Evolutionary conservation across 192 early-diverging fungal genomes (phyloP).

Genomic region (Coemansia sp.): DNA sequence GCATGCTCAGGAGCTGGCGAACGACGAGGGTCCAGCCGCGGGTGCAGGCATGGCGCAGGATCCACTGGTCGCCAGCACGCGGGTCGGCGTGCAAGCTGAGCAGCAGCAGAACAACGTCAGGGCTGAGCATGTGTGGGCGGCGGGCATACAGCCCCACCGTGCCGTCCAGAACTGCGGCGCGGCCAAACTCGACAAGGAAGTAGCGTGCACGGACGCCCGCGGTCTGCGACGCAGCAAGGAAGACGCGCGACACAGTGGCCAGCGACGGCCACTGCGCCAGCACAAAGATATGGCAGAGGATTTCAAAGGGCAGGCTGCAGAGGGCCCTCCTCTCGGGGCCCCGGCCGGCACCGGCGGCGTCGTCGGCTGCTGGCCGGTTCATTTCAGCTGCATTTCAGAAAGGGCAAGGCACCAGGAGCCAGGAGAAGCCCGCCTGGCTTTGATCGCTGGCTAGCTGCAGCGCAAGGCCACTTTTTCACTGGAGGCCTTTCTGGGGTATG

Average conservation of each 20-base stretch:
- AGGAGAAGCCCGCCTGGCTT: constrained; percentile 1
- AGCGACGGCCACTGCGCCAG: constrained; percentile 46
- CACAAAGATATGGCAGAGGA: constrained; percentile 43
- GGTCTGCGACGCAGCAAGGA: constrained; percentile 27
- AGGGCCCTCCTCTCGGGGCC: constrained; percentile 16
- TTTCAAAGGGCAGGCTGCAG: constrained; percentile 47
- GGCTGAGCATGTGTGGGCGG: constrained; percentile 26
- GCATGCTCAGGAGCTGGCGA: constrained; percentile 18
- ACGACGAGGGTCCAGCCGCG: constrained; percentile 28
- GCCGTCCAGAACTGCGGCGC: constrained; percentile 28
- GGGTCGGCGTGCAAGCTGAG: constrained; percentile 45
- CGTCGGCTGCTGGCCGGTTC: not conserved
- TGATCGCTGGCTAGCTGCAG: no score
- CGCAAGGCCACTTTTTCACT: no score
- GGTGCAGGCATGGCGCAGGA: constrained; percentile 37
- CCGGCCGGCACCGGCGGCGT: not conserved
- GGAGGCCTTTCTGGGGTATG: no score
- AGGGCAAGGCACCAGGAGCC: not conserved
- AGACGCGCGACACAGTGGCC: constrained; percentile 22
- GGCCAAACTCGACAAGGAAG: constrained; percentile 39
- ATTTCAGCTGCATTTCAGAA: not conserved
- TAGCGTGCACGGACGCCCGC: constrained; percentile 35
- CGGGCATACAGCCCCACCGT: constrained; percentile 21
- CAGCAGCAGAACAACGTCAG: constrained; percentile 38
- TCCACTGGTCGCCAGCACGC: constrained; percentile 43